These are phyloP conservation scores for Phaeosphaeriaceae sp. DNA, from an alignment of 2,329 filamentous ascomycete species.

Conservation along the genomic window DNA sequence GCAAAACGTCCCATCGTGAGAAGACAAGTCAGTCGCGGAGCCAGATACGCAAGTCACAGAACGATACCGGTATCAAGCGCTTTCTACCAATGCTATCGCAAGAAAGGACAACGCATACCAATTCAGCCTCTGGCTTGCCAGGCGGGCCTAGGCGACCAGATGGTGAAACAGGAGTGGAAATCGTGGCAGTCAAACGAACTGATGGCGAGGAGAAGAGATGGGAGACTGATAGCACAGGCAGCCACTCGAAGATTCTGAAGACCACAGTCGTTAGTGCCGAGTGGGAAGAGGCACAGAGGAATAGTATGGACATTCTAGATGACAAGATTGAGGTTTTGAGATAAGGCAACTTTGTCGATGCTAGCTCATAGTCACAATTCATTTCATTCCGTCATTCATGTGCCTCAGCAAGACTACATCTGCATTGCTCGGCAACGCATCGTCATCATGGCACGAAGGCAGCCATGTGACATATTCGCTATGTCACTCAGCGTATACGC, in stretches of 20 bases:
- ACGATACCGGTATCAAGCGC: constrained; percentile 30
- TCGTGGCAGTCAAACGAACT: constrained; percentile 27
- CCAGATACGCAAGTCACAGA: constrained; percentile 24
- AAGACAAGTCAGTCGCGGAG: constrained; percentile 3
- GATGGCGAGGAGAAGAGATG: constrained; percentile 31
- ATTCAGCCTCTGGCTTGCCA: constrained; percentile 44
- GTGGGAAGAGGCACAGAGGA: constrained; percentile 39
- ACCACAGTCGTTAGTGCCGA: constrained; percentile 45
- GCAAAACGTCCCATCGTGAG: constrained; percentile 7
- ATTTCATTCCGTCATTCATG: not conserved
- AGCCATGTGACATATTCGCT: not conserved
- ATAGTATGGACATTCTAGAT: constrained; percentile 18
- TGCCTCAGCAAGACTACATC: not conserved
- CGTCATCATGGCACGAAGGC: not conserved
- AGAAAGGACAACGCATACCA: constrained; percentile 35
- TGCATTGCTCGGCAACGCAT: not conserved
- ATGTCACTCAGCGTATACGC: not conserved
- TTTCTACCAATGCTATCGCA: constrained; percentile 41
- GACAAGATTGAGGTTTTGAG: constrained; percentile 34
- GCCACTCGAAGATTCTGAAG: constrained; percentile 44
- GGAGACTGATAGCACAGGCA: constrained; percentile 43
- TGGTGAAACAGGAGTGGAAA: constrained; percentile 41
- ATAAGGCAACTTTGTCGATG: not conserved
- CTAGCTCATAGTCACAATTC: not conserved
- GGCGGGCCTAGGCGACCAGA: constrained; percentile 40